These are phyloP conservation scores for Akanthomyces muscarius DNA, from an alignment of 2,329 filamentous ascomycete genomes.

Conservation along the genomic window DNA sequence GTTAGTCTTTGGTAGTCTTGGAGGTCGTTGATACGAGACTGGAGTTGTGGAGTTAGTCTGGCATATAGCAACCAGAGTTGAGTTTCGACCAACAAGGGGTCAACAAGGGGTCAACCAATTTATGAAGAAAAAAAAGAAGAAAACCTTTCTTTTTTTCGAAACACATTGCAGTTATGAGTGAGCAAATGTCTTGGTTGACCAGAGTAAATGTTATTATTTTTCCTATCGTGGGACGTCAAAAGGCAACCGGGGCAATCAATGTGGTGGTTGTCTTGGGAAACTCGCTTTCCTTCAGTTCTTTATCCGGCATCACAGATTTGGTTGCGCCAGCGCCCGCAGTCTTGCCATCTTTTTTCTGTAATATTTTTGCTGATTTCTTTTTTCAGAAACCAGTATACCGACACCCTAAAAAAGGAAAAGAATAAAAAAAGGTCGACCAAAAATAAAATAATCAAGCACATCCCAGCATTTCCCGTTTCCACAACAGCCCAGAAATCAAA, in stretches of 20 bases:
- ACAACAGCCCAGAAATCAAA: slow-evolving; percentile 10
- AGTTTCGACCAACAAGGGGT: no score
- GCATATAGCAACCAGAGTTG: no score
- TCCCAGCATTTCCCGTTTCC: slow-evolving; percentile 16
- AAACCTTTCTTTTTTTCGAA: background rate
- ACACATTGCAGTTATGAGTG: background rate
- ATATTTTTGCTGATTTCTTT: background rate
- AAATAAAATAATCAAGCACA: slow-evolving; percentile 13
- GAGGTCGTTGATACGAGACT: no score
- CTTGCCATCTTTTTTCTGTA: background rate
- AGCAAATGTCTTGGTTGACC: background rate
- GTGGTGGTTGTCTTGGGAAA: background rate
- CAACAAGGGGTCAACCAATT: no score
- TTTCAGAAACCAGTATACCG: slow-evolving; percentile 6
- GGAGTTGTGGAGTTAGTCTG: no score
- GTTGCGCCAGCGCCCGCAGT: slow-evolving; percentile 3
- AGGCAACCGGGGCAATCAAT: background rate
- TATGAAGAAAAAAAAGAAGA: no score
- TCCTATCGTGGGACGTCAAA: background rate
- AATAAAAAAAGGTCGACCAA: background rate
- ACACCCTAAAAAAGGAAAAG: background rate
- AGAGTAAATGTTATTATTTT: background rate
- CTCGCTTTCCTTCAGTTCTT: background rate
- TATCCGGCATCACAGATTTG: slow-evolving; percentile 1
- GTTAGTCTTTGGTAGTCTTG: no score